A percentile compares a stretch with the other conserved stretches of the same genome.
These are phyloP conservation scores for Pseudopithomyces chartarum DNA, from an alignment of 2,329 filamentous ascomycete genomes.

Conservation along the genomic window DNA sequence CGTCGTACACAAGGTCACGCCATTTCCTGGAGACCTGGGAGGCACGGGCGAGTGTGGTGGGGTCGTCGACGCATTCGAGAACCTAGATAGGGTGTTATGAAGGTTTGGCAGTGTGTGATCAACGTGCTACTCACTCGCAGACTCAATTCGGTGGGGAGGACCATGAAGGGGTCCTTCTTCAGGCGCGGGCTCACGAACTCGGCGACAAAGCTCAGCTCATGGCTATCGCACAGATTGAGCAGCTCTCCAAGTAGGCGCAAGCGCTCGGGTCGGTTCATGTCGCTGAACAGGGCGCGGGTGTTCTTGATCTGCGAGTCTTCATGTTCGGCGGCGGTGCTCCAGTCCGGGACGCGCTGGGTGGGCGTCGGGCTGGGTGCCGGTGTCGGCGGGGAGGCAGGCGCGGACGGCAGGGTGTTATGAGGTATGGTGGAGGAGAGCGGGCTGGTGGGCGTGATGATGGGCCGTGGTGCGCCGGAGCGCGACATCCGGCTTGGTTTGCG, in stretches of 20 bases:
- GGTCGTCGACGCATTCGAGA: constrained; percentile 95
- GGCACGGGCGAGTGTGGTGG: constrained; percentile 87
- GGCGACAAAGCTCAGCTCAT: constrained; percentile 93
- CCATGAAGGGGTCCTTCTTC: constrained; percentile 95
- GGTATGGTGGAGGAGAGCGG: constrained; percentile 57
- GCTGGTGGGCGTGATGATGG: constrained; percentile 58
- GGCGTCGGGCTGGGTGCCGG: constrained; percentile 70
- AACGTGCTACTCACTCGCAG: constrained; percentile 68
- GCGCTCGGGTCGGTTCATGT: constrained; percentile 74
- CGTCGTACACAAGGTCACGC: constrained; percentile 91
- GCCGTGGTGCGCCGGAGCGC: constrained; percentile 48
- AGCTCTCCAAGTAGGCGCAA: constrained; percentile 85
- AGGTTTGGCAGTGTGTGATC: background rate
- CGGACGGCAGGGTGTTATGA: constrained; percentile 66
- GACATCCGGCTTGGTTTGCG: constrained; percentile 48
- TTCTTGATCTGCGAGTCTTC: constrained; percentile 84
- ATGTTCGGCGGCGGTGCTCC: constrained; percentile 77
- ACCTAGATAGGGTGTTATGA: constrained; percentile 62
- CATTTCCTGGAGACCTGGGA: constrained; percentile 96
- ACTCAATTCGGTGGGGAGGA: constrained; percentile 90
- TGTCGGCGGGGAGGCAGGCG: constrained; percentile 69
- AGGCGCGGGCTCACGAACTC: constrained; percentile 92
- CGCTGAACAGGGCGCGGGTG: constrained; percentile 78
- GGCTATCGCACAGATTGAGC: constrained; percentile 91
- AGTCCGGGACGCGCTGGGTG: constrained; percentile 68